Base-by-base conservation (phyloP, 352 stramenopile genomes). In the Pythium aquatile region DNA sequence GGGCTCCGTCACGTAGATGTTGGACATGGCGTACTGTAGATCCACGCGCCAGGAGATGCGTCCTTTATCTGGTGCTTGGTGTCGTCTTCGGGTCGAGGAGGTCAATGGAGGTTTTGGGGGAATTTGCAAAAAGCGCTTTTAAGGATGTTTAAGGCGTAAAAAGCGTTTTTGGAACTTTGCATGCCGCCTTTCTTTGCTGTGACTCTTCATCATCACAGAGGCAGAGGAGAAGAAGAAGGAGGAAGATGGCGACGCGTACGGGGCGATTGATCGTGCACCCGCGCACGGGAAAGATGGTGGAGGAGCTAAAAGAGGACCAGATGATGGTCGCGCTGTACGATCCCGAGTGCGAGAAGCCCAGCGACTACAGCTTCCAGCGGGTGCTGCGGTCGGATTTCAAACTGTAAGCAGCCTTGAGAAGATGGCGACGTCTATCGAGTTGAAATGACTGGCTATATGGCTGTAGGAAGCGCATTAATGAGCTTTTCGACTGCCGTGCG, bases 1-100 rank as follows among this genome's bases (percentile, higher is more conserved):
- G 24, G 97, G 97, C 83, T 99, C 97, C 2, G 94, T 98, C 54
- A 97, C 92, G 76, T 99, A 99, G 44, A 99, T 97, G 72, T 94
- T 96, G 35, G 91, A 98, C 97, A 99, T 99, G 64, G 58, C 48
- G 39, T 24, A 24, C 20, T 24, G 20, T 24, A 1, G 20, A 24
- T 24, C 20, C 20, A 24, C 20, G 20, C 20, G 20, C 20, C 20
- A 24, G 20, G 20, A 24, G 20, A 24, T 24, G 20, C 20, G 20
- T 24, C 20, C 20, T 24, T 24, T 24, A 24, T 24, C 20, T 24
- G 20, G 40, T 5, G 40, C 14, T 48, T 24, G 11, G 10, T 26
- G 40, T 37, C 32, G 40, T 28, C 11, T 24, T 20, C 1, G 32
- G 32, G 9, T 10, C 32, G 32, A 37, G 5, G 32, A 37, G 40